Conservation (phyloP, 2,329 filamentous ascomycete species). For the Eutypella sp. region DNA sequence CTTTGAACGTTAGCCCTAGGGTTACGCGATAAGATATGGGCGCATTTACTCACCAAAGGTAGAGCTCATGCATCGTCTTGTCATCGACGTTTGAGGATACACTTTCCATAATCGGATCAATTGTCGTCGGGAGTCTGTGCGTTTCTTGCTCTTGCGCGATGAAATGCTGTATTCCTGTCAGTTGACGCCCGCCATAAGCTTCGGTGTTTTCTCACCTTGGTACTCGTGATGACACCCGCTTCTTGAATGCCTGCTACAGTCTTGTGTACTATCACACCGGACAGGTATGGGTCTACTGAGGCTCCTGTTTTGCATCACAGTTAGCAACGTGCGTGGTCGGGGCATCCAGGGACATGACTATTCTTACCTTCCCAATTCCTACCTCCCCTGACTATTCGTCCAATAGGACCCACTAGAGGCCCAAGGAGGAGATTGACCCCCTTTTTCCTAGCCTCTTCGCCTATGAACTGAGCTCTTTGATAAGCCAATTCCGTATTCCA, state of each 20-base stretch:
- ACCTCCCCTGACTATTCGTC: slow-evolving; percentile 46
- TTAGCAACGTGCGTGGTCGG: not conserved
- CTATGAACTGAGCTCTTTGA: slow-evolving; percentile 59
- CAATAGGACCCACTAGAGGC: slow-evolving; percentile 54
- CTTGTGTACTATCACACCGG: slow-evolving; percentile 39
- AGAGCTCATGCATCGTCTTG: slow-evolving; percentile 50
- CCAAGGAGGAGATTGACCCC: slow-evolving; percentile 66
- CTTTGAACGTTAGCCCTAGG: slow-evolving; percentile 34
- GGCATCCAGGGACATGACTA: not conserved
- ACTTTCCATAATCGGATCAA: slow-evolving; percentile 50
- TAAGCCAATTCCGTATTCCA: slow-evolving; percentile 62
- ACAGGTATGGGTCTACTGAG: slow-evolving; percentile 33
- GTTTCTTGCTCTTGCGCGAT: slow-evolving; percentile 64
- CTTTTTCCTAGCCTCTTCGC: slow-evolving; percentile 58
- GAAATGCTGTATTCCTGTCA: slow-evolving; percentile 60
- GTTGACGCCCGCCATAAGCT: slow-evolving; percentile 29
- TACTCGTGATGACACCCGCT: slow-evolving; percentile 21
- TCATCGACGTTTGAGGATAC: slow-evolving; percentile 45
- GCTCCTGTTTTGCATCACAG: slow-evolving; percentile 9
- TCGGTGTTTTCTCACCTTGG: slow-evolving; percentile 6
- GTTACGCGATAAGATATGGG: not conserved
- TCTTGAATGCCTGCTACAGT: slow-evolving; percentile 40
- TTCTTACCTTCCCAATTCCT: slow-evolving; percentile 43
- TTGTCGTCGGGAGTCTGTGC: slow-evolving; percentile 52
- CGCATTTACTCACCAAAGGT: slow-evolving; percentile 38